Conservation (phyloP, 768 basidiomycete genomes). For the Gyrodon lividus region DNA sequence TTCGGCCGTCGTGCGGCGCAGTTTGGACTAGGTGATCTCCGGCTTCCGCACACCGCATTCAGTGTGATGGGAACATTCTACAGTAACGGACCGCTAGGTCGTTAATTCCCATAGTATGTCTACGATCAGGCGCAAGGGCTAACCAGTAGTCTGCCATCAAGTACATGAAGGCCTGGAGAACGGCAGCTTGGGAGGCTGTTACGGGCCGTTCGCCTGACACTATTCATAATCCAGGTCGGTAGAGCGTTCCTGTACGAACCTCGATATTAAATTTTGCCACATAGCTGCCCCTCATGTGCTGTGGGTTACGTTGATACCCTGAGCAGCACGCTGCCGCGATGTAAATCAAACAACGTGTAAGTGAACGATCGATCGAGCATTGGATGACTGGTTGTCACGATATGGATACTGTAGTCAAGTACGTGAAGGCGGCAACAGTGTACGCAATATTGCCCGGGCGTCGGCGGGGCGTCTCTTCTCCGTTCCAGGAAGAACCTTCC, state of each 20-base stretch:
- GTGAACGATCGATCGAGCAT: conserved; percentile 4
- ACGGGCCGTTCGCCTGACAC: not conserved
- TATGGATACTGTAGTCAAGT: conserved; percentile 22
- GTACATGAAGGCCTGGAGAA: conserved; percentile 15
- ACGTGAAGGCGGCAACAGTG: conserved; percentile 26
- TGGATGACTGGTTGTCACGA: conserved; percentile 9
- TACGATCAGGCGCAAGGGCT: conserved; percentile 14
- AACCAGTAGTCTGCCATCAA: conserved; percentile 20
- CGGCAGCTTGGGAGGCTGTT: conserved; percentile 14
- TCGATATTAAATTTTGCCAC: conserved; percentile 18
- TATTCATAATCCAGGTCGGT: conserved; percentile 15
- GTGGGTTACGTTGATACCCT: conserved; percentile 32
- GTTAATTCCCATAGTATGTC: conserved; percentile 22
- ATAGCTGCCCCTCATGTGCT: conserved; percentile 21
- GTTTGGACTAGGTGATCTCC: conserved; percentile 4
- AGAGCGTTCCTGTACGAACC: conserved; percentile 7
- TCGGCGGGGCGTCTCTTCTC: conserved; percentile 24
- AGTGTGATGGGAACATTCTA: conserved; percentile 19
- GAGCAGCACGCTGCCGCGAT: conserved; percentile 25
- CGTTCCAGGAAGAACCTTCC: conserved; percentile 16
- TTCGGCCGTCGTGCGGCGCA: not conserved
- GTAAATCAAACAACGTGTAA: conserved; percentile 20
- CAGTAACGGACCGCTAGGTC: conserved; percentile 13
- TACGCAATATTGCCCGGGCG: conserved; percentile 14
- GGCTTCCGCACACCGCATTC: conserved; percentile 10